These are phyloP conservation scores for Ustilago vetiveriae DNA, from an alignment of 1,284 basidiomycete species.

Conservation along the genomic window DNA sequence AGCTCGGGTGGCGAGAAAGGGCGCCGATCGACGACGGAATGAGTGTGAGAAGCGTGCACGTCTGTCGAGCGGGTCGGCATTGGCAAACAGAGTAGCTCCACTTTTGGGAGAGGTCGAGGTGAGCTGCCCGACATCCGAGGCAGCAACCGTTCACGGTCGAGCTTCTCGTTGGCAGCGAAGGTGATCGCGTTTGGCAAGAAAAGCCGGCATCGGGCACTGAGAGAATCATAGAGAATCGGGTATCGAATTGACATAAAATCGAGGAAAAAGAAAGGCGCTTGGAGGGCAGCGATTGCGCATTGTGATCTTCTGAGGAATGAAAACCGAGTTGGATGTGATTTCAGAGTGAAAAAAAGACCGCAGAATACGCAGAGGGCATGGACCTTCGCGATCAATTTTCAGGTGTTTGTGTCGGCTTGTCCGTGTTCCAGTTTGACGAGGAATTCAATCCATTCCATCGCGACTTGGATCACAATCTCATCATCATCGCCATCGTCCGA, in stretches of 20 bases:
- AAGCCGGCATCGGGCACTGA: no score
- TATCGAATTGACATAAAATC: neutral
- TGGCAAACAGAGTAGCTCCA: neutral
- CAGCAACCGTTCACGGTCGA: no score
- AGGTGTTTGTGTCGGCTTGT: no score
- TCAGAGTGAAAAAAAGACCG: neutral
- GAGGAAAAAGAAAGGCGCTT: neutral
- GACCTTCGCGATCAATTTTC: slow-evolving; percentile 15
- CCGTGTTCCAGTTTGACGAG: no score
- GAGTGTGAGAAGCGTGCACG: no score
- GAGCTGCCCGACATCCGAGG: slow-evolving; percentile 2
- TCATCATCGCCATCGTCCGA: neutral
- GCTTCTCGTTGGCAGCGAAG: no score
- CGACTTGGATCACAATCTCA: slow-evolving; percentile 2
- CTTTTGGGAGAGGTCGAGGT: neutral
- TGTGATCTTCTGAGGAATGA: slow-evolving; percentile 12
- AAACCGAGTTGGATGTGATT: slow-evolving; percentile 3
- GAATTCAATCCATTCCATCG: neutral
- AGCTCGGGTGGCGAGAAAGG: neutral
- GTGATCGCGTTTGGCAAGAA: slow-evolving; percentile 1
- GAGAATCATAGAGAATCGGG: neutral
- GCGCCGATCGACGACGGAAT: no score
- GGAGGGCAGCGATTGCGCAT: neutral
- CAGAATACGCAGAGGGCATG: slow-evolving; percentile 1
- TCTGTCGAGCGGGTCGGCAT: no score